Evolutionary conservation across 1,284 basidiomycete genomes (phyloP).

Genomic region (Xerocomus nothofagi): DNA sequence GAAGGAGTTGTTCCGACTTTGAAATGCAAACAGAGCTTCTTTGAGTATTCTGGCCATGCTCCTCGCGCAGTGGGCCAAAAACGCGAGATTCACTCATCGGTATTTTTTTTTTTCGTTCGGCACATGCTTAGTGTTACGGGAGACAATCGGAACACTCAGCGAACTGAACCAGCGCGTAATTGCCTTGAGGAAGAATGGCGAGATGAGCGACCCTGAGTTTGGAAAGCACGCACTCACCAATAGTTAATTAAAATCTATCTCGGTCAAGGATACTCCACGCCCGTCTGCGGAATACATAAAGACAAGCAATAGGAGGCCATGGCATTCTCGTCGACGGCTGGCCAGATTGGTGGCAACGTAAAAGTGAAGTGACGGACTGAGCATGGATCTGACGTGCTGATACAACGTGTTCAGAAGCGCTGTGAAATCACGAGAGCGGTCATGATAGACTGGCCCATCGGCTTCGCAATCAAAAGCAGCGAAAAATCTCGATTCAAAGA

Average conservation of each 20-base stretch:
- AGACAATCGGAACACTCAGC: conserved; percentile 36
- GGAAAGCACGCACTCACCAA: conserved; percentile 25
- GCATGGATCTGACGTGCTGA: conserved; percentile 38
- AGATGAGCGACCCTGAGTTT: conserved; percentile 33
- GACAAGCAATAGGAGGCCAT: conserved; percentile 35
- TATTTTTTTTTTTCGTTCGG: conserved; percentile 31
- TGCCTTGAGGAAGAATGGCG: conserved; percentile 37
- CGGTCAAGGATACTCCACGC: conserved; percentile 35
- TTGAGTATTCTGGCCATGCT: conserved; percentile 39
- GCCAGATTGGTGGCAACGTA: conserved; percentile 33
- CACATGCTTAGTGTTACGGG: conserved; percentile 35
- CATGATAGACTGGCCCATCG: conserved; percentile 36
- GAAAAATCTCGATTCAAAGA: conserved; percentile 26
- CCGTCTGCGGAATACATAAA: conserved; percentile 39
- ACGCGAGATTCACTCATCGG: conserved; percentile 41
- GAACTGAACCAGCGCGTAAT: conserved; percentile 39
- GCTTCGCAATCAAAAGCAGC: conserved; percentile 28
- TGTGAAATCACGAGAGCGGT: conserved; percentile 36
- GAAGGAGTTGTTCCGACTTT: conserved; percentile 33
- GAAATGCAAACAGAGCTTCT: conserved; percentile 38
- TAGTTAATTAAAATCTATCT: conserved; percentile 38
- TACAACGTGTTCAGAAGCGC: conserved; percentile 39
- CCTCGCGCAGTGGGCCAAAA: conserved; percentile 34
- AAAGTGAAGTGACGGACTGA: conserved; percentile 32
- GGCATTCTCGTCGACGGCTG: conserved; percentile 29